These are phyloP conservation scores for Podila epicladia DNA, from an alignment of 192 early-diverging fungal species.

Conservation along the genomic window DNA sequence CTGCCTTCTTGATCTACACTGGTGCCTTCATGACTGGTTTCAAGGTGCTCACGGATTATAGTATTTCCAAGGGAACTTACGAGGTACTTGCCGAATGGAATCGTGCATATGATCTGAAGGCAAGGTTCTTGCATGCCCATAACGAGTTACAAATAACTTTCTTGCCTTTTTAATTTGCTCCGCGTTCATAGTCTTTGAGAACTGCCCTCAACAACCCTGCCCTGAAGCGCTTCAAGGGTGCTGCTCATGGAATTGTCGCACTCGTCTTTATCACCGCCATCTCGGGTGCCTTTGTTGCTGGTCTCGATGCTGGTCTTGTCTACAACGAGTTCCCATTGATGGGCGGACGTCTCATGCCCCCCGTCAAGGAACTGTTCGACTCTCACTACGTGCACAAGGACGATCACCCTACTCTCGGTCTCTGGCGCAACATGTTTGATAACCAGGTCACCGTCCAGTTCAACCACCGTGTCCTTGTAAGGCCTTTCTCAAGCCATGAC, in stretches of 20 bases:
- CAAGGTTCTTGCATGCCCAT: background rate
- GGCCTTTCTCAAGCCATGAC: slow-evolving; percentile 4
- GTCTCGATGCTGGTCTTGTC: slow-evolving; percentile 94
- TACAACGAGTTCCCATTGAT: slow-evolving; percentile 98
- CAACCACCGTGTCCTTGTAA: slow-evolving; percentile 89
- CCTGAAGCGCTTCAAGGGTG: slow-evolving; percentile 69
- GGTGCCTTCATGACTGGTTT: slow-evolving; percentile 82
- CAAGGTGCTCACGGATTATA: slow-evolving; percentile 77
- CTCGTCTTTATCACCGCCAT: slow-evolving; percentile 89
- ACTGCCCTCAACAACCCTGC: slow-evolving; percentile 62
- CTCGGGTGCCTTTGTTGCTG: slow-evolving; percentile 95
- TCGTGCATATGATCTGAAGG: background rate
- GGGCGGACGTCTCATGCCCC: slow-evolving; percentile 88
- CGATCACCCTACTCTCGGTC: slow-evolving; percentile 55
- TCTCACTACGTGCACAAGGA: slow-evolving; percentile 56
- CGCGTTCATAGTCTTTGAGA: slow-evolving; percentile 31
- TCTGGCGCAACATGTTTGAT: slow-evolving; percentile 92
- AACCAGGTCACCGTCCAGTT: slow-evolving; percentile 97
- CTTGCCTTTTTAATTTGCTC: background rate
- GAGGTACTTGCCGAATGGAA: slow-evolving; percentile 15
- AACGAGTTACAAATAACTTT: background rate
- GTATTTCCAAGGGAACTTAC: slow-evolving; percentile 61
- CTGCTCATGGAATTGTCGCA: slow-evolving; percentile 67
- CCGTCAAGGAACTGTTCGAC: slow-evolving; percentile 69
- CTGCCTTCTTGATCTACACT: slow-evolving; percentile 89